These are phyloP conservation scores for Trichosporon coremiiforme DNA, from an alignment of 1,284 basidiomycete genomes.

Conservation along the genomic window DNA sequence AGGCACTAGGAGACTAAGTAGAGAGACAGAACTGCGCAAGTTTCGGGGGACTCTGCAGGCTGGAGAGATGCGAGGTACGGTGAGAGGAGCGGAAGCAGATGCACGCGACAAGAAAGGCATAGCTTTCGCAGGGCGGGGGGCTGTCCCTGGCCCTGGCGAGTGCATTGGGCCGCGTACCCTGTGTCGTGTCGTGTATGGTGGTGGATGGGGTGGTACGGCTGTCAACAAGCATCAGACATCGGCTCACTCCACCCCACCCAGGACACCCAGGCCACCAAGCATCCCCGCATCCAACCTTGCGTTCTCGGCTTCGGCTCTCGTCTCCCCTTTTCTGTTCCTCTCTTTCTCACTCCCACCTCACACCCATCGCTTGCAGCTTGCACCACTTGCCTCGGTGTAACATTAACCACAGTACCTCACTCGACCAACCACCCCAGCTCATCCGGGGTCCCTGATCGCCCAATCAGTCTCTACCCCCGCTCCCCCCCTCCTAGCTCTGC, in stretches of 20 bases:
- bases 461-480: neutral
- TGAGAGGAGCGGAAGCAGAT: neutral
- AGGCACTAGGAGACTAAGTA: neutral
- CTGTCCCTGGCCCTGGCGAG: neutral
- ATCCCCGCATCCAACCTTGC: too few species aligned
- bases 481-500: neutral
- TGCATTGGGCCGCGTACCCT: neutral
- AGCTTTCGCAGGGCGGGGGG: neutral
- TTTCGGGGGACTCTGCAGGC: neutral
- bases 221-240: neutral
- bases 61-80: neutral
- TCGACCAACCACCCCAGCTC: neutral
- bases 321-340: neutral
- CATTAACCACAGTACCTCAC: too few species aligned
- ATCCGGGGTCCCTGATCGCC: conserved; percentile 13
- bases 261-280: too few species aligned
- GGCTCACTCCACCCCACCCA: neutral
- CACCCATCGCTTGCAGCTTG: neutral
- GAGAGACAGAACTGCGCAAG: neutral
- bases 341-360: neutral
- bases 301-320: neutral
- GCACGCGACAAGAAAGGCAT: neutral
- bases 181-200: neutral
- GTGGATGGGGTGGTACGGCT: neutral
- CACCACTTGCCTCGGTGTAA: neutral